Evolutionary conservation across 768 basidiomycete species (phyloP).

Genomic region (Psilocybe cyanescens): DNA sequence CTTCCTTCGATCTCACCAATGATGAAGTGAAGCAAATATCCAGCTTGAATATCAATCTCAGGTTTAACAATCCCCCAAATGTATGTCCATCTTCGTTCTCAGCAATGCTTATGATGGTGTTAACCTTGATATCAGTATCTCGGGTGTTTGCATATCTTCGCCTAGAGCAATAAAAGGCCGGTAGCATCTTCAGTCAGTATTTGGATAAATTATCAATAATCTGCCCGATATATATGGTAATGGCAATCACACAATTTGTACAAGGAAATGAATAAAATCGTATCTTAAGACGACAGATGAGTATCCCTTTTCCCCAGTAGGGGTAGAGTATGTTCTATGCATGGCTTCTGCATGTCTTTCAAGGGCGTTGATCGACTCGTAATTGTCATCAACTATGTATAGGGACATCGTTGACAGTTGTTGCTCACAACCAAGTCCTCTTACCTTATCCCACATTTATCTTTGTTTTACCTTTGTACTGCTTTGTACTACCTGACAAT

Average conservation of each 20-base stretch:
- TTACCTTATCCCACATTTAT: no score
- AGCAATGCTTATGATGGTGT: neutral
- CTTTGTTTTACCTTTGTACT: no score
- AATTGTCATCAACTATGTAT: no score
- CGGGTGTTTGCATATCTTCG: conserved; percentile 30
- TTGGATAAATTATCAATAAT: neutral
- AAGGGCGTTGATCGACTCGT: no score
- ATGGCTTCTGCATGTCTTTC: no score
- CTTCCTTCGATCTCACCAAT: conserved; percentile 52
- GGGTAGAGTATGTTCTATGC: no score
- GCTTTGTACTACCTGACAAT: no score
- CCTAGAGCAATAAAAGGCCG: conserved; percentile 7
- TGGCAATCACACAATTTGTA: neutral
- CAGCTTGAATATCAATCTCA: conserved; percentile 50
- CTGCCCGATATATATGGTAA: neutral
- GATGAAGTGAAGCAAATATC: conserved; percentile 62
- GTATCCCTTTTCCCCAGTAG: no score
- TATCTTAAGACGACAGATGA: accelerated
- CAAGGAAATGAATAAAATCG: neutral
- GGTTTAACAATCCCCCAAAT: conserved; percentile 34
- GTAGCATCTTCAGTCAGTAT: neutral
- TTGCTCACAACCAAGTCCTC: no score
- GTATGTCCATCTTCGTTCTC: conserved; percentile 15
- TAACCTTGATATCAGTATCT: conserved; percentile 24
- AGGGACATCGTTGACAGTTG: no score